Percentiles rank a stretch among this genome's conserved stretches.
Evolutionary conservation across 2,329 filamentous ascomycete genomes (phyloP).

Genomic region (Drechslerella dactyloides): DNA sequence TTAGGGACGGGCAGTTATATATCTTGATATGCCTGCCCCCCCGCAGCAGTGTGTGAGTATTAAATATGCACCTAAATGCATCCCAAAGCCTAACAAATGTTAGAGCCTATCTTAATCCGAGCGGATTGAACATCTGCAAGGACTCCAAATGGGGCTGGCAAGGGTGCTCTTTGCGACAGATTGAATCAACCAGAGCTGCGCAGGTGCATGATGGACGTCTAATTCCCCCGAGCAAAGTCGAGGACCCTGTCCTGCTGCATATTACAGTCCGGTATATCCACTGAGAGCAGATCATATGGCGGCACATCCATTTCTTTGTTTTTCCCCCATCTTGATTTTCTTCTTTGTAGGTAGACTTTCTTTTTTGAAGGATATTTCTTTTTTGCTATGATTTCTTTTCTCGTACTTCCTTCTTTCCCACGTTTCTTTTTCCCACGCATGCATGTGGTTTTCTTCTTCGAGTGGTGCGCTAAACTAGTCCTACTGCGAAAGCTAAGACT

Average conservation of each 20-base stretch:
- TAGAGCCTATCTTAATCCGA: slow-evolving; percentile 37
- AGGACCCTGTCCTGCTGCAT: slow-evolving; percentile 45
- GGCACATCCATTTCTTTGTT: slow-evolving; percentile 17
- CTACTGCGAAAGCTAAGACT: slow-evolving; percentile 24
- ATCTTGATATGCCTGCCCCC: slow-evolving; percentile 35
- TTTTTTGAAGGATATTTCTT: slow-evolving; percentile 9
- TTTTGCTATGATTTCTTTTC: slow-evolving; percentile 20
- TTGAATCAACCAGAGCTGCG: slow-evolving; percentile 45
- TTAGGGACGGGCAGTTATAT: slow-evolving; percentile 50
- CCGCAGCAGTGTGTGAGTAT: slow-evolving; percentile 46
- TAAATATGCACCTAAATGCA: slow-evolving; percentile 32
- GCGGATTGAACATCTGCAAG: slow-evolving; percentile 44
- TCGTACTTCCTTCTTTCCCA: slow-evolving; percentile 15
- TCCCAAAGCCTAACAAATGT: slow-evolving; percentile 31
- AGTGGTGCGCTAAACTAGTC: slow-evolving; percentile 15
- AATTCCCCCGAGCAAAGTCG: slow-evolving; percentile 31
- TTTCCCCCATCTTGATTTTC: slow-evolving; percentile 8
- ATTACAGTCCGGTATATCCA: slow-evolving; percentile 39
- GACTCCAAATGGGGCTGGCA: slow-evolving; percentile 38
- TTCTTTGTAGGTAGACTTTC: background rate
- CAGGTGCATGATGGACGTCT: slow-evolving; percentile 38
- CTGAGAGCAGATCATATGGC: slow-evolving; percentile 32
- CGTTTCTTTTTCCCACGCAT: slow-evolving; percentile 11
- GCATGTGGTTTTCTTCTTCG: slow-evolving; percentile 15
- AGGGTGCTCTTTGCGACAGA: slow-evolving; percentile 46